A percentile compares a stretch with the other conserved stretches of the same genome.
Evolutionary conservation across 2,329 filamentous ascomycete genomes (phyloP).

Genomic region (Claviceps spartinae): DNA sequence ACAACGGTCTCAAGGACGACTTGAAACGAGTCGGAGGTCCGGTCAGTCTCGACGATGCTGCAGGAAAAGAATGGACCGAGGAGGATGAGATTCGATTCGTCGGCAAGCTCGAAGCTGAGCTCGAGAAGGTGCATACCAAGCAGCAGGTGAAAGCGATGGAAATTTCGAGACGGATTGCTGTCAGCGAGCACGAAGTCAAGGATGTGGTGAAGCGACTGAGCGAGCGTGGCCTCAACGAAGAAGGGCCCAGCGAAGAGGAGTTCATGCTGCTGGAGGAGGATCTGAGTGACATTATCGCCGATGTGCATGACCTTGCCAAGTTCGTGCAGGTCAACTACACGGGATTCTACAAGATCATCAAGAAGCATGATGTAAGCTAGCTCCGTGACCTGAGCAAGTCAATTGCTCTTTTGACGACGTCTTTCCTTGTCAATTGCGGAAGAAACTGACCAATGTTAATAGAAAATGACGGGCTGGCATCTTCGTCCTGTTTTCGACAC

Average conservation of each 20-base stretch:
- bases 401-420: neutral
- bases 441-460: neutral
- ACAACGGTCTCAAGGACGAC: constrained; percentile 80
- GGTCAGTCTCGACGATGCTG: constrained; percentile 25
- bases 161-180: constrained; percentile 79
- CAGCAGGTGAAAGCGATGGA: constrained; percentile 96
- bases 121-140: constrained; percentile 96
- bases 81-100: constrained; percentile 88
- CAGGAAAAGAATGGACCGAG: constrained; percentile 64
- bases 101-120: constrained; percentile 70
- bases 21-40: constrained; percentile 60
- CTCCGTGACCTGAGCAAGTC: neutral
- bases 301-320: constrained; percentile 95
- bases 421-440: too few species aligned
- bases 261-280: constrained; percentile 90
- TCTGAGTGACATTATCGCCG: constrained; percentile 92
- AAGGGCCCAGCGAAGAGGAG: constrained; percentile 70
- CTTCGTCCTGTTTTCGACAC: constrained; percentile 93
- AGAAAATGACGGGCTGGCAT: constrained; percentile 93
- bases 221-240: constrained; percentile 41
- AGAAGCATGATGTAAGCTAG: constrained; percentile 81
- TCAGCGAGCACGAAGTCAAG: constrained; percentile 77
- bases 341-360: constrained; percentile 99
- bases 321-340: constrained; percentile 98
- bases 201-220: constrained; percentile 70